Conservation (phyloP, 2,329 filamentous ascomycete genomes). For the Pseudogymnoascus verrucosus region DNA sequence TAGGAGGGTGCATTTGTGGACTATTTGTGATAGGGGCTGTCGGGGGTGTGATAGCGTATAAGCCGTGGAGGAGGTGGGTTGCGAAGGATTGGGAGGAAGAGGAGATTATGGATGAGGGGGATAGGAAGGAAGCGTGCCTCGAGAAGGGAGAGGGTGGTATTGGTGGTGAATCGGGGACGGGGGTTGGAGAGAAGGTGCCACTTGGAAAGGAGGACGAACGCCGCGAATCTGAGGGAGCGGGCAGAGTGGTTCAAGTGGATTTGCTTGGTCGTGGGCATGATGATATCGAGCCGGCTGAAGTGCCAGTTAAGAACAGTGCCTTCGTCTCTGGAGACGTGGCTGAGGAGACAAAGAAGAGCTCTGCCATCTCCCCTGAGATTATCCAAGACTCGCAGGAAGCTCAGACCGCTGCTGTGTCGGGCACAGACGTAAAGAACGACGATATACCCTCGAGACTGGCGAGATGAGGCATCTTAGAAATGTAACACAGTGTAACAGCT, state of each 20-base stretch:
- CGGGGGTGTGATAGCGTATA: slow-evolving; percentile 60
- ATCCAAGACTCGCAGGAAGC: not conserved
- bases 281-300: not conserved
- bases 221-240: not conserved
- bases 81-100: slow-evolving; percentile 26
- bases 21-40: slow-evolving; percentile 66
- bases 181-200: not conserved
- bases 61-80: slow-evolving; percentile 64
- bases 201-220: not conserved
- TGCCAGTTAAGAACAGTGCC: not conserved
- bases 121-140: not conserved
- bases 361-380: not conserved
- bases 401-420: not conserved
- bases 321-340: not conserved
- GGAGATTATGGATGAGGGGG: not conserved
- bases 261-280: not conserved
- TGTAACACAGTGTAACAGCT: not conserved
- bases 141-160: not conserved
- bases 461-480: not conserved
- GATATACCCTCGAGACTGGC: not conserved
- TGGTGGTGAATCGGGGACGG: not conserved
- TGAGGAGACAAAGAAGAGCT: not conserved
- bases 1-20: slow-evolving; percentile 80
- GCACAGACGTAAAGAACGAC: not conserved
- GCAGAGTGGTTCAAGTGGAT: not conserved